Conservation (phyloP, 1,284 basidiomycete species). For the Malassezia cuniculi region DNA sequence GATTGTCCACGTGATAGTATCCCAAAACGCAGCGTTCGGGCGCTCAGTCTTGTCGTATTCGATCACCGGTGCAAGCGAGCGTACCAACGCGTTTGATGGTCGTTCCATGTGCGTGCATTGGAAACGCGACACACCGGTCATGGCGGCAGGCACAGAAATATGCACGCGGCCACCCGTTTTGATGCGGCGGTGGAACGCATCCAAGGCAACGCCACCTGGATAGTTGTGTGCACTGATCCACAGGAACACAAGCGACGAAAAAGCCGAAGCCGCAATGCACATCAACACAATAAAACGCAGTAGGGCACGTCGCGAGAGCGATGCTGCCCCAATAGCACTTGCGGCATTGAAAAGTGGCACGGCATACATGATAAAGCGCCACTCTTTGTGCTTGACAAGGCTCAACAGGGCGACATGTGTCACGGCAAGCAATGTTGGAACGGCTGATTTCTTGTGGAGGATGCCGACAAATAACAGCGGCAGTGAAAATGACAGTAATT, state of each 20-base stretch:
- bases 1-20: too few relatives aligned
- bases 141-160: constrained; percentile 68
- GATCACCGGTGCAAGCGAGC: constrained; percentile 10
- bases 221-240: constrained; percentile 65
- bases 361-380: constrained; percentile 83
- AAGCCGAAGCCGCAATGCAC: neutral
- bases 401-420: constrained; percentile 60
- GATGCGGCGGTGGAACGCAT: constrained; percentile 51
- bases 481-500: constrained; percentile 55
- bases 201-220: constrained; percentile 70
- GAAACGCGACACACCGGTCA: constrained; percentile 82
- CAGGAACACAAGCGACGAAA: constrained; percentile 47
- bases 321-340: constrained; percentile 56
- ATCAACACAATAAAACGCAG: constrained; percentile 2
- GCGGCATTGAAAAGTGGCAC: constrained; percentile 70
- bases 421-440: constrained; percentile 11
- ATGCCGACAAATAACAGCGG: constrained; percentile 57
- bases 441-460: constrained; percentile 43
- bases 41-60: constrained; percentile 38
- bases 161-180: constrained; percentile 46
- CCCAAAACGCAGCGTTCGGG: too few relatives aligned
- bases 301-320: too few relatives aligned
- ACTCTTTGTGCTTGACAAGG: constrained; percentile 61
- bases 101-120: constrained; percentile 53
- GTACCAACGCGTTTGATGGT: neutral